Percentiles rank a stretch among this genome's conserved stretches.
phyloP scores from a whole-genome alignment of 495 filamentous ascomycete genomes.

The Cudoniella acicularis region DNA sequence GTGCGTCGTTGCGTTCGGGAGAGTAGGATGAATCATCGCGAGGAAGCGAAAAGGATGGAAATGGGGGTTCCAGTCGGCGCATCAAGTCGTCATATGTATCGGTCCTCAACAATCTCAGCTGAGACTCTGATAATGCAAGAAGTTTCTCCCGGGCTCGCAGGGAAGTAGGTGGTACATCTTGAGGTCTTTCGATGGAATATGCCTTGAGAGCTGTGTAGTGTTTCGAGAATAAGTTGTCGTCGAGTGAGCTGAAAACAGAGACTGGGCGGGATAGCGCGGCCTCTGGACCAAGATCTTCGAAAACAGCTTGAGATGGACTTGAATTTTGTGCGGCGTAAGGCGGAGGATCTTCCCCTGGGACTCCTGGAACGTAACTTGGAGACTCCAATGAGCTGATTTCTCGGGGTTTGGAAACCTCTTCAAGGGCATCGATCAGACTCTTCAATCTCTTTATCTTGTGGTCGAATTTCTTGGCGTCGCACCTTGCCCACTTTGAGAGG shows the following conservation, averaged over 20 bases:
- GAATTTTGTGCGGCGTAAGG: not conserved
- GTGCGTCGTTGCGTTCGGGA: slow-evolving; percentile 89
- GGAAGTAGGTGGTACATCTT: slow-evolving; percentile 60
- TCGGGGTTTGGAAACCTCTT: slow-evolving; percentile 19
- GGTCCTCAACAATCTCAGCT: slow-evolving; percentile 90
- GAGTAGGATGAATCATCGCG: slow-evolving; percentile 76
- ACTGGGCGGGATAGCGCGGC: not conserved
- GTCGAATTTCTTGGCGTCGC: slow-evolving; percentile 21
- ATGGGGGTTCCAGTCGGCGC: slow-evolving; percentile 66
- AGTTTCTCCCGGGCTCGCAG: slow-evolving; percentile 89
- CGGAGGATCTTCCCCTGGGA: not conserved
- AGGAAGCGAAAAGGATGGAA: slow-evolving; percentile 57
- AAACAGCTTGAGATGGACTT: not conserved
- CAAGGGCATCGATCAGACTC: slow-evolving; percentile 24
- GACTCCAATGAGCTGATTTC: not conserved
- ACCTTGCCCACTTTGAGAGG: slow-evolving; percentile 23
- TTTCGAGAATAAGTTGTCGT: slow-evolving; percentile 30
- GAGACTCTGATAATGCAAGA: slow-evolving; percentile 71
- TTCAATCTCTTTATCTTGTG: slow-evolving; percentile 19
- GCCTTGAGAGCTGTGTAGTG: slow-evolving; percentile 75
- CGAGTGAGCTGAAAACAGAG: not conserved
- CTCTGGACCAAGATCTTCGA: not conserved
- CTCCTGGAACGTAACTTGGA: not conserved
- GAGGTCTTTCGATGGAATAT: slow-evolving; percentile 67
- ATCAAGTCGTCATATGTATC: slow-evolving; percentile 94